Conservation (phyloP, 2,329 filamentous ascomycete species). For the Claviceps fusiformis region DNA sequence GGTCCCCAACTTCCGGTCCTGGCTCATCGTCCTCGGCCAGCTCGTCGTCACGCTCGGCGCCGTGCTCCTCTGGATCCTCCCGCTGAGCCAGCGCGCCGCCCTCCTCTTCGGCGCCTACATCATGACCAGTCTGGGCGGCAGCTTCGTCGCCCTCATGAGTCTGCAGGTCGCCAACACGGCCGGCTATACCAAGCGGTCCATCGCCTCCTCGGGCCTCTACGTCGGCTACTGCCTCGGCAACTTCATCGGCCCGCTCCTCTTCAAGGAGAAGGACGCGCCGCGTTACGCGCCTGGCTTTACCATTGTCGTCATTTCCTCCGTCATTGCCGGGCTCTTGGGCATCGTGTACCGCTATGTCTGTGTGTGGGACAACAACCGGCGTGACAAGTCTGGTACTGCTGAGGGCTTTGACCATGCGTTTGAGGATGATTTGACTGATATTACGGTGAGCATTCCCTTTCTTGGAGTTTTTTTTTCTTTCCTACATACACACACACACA, state of each 20-base stretch:
- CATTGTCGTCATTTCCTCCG: not conserved
- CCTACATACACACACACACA: too few species aligned
- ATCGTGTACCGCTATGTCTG: not conserved
- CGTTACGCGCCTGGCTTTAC: conserved; percentile 33
- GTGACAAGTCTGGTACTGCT: not conserved
- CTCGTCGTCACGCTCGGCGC: not conserved
- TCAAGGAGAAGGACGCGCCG: conserved; percentile 25
- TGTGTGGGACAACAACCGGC: not conserved
- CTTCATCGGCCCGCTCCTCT: conserved; percentile 25
- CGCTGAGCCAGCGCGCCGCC: not conserved
- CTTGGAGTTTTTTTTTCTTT: not conserved
- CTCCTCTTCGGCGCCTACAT: not conserved
- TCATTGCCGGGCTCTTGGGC: not conserved
- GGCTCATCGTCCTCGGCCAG: not conserved
- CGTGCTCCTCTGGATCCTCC: not conserved
- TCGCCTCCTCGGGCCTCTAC: conserved; percentile 7
- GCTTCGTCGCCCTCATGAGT: not conserved
- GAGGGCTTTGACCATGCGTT: conserved; percentile 1
- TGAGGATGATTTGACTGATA: not conserved
- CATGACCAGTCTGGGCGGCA: not conserved
- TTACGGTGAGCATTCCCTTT: not conserved
- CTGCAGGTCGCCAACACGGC: conserved; percentile 14
- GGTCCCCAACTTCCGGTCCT: not conserved
- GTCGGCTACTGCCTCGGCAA: conserved; percentile 27
- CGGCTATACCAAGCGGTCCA: conserved; percentile 4